These are phyloP conservation scores for Dictyostelium purpureum DNA, from an alignment of 78 protist species.

Conservation along the genomic window DNA sequence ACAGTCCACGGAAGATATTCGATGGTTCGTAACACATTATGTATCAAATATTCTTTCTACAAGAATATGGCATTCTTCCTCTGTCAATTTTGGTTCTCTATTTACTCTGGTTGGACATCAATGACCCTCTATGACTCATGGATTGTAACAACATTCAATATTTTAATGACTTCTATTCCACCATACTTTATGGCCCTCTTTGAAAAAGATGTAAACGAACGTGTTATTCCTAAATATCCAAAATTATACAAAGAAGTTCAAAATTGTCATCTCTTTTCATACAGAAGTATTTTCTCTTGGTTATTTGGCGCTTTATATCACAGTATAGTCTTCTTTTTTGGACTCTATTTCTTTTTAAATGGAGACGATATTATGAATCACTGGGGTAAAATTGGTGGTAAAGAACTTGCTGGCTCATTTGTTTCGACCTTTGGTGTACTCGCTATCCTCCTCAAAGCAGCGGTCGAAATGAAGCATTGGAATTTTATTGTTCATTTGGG, in stretches of 20 bases:
- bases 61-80: constrained; percentile 88
- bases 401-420: not conserved
- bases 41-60: constrained; percentile 90
- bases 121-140: constrained; percentile 84
- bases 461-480: constrained; percentile 35
- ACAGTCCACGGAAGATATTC: constrained; percentile 93
- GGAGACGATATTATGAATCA: not conserved
- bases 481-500: constrained; percentile 7
- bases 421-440: not conserved
- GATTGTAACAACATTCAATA: constrained; percentile 84
- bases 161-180: constrained; percentile 89
- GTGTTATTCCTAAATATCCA: constrained; percentile 30
- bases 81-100: constrained; percentile 75
- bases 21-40: constrained; percentile 55
- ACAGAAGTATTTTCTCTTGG: not conserved
- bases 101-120: constrained; percentile 55
- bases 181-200: constrained; percentile 62
- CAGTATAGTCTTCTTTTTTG: not conserved
- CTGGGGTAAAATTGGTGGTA: constrained; percentile 33
- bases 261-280: constrained; percentile 25
- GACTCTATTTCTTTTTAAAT: constrained; percentile 11
- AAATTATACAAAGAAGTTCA: constrained; percentile 32
- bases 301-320: constrained; percentile 36
- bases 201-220: constrained; percentile 76
- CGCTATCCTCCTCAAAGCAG: not conserved